Evolutionary conservation across 2,329 filamentous ascomycete species (phyloP), one percentile per base, ranked within the genome.

Genomic region (Paraphoma chrysanthemicola): DNA sequence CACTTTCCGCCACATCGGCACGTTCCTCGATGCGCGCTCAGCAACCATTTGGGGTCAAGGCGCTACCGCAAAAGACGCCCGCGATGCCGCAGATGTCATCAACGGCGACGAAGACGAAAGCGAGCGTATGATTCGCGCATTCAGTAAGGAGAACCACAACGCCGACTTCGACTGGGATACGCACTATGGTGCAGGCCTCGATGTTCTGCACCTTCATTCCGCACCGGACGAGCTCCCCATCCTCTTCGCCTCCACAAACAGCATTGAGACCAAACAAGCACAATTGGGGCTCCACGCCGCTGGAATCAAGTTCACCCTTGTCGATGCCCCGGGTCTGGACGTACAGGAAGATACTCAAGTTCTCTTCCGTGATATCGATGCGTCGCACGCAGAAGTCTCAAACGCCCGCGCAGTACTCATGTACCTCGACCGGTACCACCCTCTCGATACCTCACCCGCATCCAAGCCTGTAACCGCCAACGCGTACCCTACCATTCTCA

Each of bases 11-110:
- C 83, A 87, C 23, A 97, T 99, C 62, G 92, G 88, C 1, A 99
- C 95, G 0, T 98, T 92, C 70, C 78, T 97, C 44, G 82, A 89
- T 65, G 79, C 81, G 4, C 81, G 86, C n/a, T 82, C 85, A 39
- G 81, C 81, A 30, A 78, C 79, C 2, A 96, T 99, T 52, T 98
- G 93, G 94, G 95, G 95, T 12, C 93, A 97, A 76, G 95, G 95
- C 2, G 94, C 93, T 0, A 86, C 85, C 0, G 81, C 80, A 6
- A 96, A 97, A 78, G 82, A 80, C 0, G 81, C 82, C 23, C 81
- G 82, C 0, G 77, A 81, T 0, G 92, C 93, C 0, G 79, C 80
- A 0, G 67, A 80, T 0, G 88, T 96, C 10, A 76, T 92, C 53
- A 92, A 92, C 60, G 91, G 90, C 0, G 85, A 91, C 62, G 82